A percentile compares a stretch with the other conserved stretches of the same genome.
phyloP scores from a whole-genome alignment of 2,329 filamentous ascomycete genomes.

The Penicillium thymicola region DNA sequence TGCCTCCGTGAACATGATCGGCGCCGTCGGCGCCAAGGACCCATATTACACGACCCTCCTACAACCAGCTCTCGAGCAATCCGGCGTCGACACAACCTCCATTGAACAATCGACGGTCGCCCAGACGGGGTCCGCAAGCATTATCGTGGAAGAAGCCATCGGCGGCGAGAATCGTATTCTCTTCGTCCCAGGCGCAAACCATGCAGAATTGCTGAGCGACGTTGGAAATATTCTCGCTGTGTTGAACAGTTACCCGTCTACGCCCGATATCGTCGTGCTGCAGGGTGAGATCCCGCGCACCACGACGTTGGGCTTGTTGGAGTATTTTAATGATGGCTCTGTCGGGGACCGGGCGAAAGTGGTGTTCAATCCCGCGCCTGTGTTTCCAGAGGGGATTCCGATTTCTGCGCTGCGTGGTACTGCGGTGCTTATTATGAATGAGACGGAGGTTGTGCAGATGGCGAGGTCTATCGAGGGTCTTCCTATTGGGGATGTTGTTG shows the following conservation, averaged over 20 bases:
- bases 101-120: slow-evolving; percentile 50
- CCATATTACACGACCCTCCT: slow-evolving; percentile 61
- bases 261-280: slow-evolving; percentile 14
- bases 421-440: slow-evolving; percentile 23
- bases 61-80: slow-evolving; percentile 50
- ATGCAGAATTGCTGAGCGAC: slow-evolving; percentile 32
- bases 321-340: slow-evolving; percentile 16
- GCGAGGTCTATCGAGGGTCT: slow-evolving; percentile 16
- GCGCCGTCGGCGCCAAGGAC: slow-evolving; percentile 57
- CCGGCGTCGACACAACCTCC: slow-evolving; percentile 57
- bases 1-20: slow-evolving; percentile 61
- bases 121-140: slow-evolving; percentile 54
- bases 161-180: slow-evolving; percentile 66
- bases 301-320: slow-evolving; percentile 16
- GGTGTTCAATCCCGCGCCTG: slow-evolving; percentile 79
- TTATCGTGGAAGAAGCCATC: slow-evolving; percentile 66
- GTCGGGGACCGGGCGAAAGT: slow-evolving; percentile 42
- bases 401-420: slow-evolving; percentile 11
- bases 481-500: slow-evolving; percentile 10
- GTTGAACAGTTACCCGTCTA: not conserved
- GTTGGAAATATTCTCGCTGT: slow-evolving; percentile 28
- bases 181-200: slow-evolving; percentile 64
- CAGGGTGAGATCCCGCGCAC: slow-evolving; percentile 22
- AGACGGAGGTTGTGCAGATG: slow-evolving; percentile 27
- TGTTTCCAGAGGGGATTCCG: slow-evolving; percentile 66